phyloP scores from a whole-genome alignment of 208 protist genomes.

The Leishmania lainsoni region DNA sequence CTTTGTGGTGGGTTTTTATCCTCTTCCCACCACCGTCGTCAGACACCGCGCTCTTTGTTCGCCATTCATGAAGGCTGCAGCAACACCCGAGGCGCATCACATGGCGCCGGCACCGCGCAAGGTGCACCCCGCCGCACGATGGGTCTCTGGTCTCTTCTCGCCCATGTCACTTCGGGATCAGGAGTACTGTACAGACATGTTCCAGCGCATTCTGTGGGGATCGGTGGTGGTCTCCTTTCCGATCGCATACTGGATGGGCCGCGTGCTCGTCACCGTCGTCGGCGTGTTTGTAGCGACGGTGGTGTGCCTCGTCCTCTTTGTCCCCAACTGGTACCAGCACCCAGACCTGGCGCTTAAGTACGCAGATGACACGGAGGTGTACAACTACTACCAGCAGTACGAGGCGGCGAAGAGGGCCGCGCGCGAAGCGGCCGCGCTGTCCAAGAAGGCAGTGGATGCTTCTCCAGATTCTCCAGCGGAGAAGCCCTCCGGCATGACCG shows the following conservation, averaged over 20 bases:
- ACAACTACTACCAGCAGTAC: constrained; percentile 63
- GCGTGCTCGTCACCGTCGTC: constrained; percentile 55
- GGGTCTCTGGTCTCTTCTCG: constrained; percentile 63
- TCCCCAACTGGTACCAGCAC: constrained; percentile 82
- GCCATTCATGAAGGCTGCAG: constrained; percentile 8
- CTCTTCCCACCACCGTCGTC: not conserved
- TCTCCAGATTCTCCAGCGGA: not conserved
- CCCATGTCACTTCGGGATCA: constrained; percentile 86
- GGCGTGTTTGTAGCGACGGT: constrained; percentile 35
- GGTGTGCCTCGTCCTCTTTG: constrained; percentile 52
- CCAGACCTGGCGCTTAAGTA: constrained; percentile 59
- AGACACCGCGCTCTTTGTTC: not conserved
- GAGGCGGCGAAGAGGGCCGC: constrained; percentile 32
- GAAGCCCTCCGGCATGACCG: not conserved
- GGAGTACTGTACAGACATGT: constrained; percentile 25
- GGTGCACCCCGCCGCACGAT: constrained; percentile 64
- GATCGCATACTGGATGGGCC: constrained; percentile 54
- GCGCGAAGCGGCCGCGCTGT: not conserved
- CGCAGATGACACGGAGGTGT: constrained; percentile 55
- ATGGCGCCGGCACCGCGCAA: not conserved
- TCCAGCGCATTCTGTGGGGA: constrained; percentile 50
- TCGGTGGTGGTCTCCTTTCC: constrained; percentile 57
- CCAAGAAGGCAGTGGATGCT: not conserved
- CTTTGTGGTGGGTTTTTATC: not conserved
- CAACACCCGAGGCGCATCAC: not conserved